phyloP scores from a whole-genome alignment of 2,329 filamentous ascomycete species.

The Fusarium sp. region DNA sequence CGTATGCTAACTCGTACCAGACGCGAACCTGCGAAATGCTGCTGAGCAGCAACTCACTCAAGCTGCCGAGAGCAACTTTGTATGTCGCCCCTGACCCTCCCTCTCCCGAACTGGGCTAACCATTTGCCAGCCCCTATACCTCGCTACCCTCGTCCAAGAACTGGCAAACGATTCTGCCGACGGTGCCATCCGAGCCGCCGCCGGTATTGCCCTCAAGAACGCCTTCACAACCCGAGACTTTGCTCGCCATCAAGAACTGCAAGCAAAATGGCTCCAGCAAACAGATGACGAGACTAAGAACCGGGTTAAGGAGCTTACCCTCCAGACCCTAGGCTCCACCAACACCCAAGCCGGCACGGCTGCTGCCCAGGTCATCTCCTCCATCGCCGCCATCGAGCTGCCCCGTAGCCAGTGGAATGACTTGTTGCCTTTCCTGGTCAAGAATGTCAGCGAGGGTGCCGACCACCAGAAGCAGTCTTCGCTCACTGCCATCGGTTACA shows the following conservation, averaged over 20 bases:
- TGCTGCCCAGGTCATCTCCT: slow-evolving; percentile 94
- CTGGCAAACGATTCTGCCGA: slow-evolving; percentile 91
- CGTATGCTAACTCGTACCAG: slow-evolving; percentile 66
- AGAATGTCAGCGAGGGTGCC: slow-evolving; percentile 90
- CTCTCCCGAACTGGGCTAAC: slow-evolving; percentile 47
- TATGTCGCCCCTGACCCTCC: slow-evolving; percentile 63
- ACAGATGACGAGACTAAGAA: slow-evolving; percentile 87
- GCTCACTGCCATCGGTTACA: slow-evolving; percentile 96
- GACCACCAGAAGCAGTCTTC: slow-evolving; percentile 95
- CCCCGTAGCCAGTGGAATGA: slow-evolving; percentile 95
- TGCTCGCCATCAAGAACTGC: slow-evolving; percentile 88
- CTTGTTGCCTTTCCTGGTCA: slow-evolving; percentile 89
- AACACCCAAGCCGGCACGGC: slow-evolving; percentile 89
- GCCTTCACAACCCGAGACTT: slow-evolving; percentile 96
- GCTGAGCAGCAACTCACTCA: slow-evolving; percentile 95
- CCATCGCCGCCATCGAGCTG: slow-evolving; percentile 94
- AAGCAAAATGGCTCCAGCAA: slow-evolving; percentile 92
- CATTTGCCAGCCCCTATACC: slow-evolving; percentile 83
- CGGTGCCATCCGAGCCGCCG: slow-evolving; percentile 90
- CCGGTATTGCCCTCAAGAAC: slow-evolving; percentile 98
- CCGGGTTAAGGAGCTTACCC: slow-evolving; percentile 89
- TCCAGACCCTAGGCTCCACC: slow-evolving; percentile 86
- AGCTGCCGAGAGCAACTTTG: slow-evolving; percentile 95
- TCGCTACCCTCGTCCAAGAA: slow-evolving; percentile 92
- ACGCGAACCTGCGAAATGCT: slow-evolving; percentile 89